Conservation (phyloP, 352 stramenopile species). For the Globisporangium ultimum region DNA sequence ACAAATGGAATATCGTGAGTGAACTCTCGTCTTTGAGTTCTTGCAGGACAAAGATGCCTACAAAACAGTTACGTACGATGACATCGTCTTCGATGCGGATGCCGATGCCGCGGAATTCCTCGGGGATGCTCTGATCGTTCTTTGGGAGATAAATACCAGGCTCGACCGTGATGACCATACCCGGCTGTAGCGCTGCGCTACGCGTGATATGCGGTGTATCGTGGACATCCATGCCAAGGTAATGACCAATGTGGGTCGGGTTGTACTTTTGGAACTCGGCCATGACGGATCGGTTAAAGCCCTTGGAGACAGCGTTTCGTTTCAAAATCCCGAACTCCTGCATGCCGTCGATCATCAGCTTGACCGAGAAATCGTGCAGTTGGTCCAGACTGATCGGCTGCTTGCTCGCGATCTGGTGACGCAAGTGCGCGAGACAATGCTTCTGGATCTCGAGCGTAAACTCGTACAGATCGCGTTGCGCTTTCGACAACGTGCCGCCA, state of each 20-base stretch:
- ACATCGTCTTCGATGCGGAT: constrained; percentile 87
- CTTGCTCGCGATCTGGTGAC: constrained; percentile 36
- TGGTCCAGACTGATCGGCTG: constrained; percentile 64
- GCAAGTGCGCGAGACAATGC: constrained; percentile 57
- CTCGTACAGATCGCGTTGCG: constrained; percentile 66
- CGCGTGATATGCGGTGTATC: constrained; percentile 75
- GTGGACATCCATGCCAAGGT: constrained; percentile 82
- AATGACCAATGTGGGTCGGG: constrained; percentile 83
- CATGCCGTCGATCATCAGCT: constrained; percentile 67
- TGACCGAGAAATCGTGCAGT: constrained; percentile 70
- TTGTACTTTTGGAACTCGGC: constrained; percentile 81
- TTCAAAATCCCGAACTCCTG: constrained; percentile 61
- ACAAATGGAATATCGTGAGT: neutral
- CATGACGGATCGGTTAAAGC: constrained; percentile 30
- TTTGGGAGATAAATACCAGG: constrained; percentile 82
- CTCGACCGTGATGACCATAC: constrained; percentile 84
- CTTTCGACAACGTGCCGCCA: constrained; percentile 33
- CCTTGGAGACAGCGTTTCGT: constrained; percentile 10
- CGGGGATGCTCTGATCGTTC: constrained; percentile 55
- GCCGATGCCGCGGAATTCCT: constrained; percentile 77
- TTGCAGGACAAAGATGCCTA: neutral
- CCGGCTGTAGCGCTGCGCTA: constrained; percentile 45
- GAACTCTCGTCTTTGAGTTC: too few species aligned
- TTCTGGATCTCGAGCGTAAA: constrained; percentile 81
- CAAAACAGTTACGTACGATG: constrained; percentile 40